Base-by-base conservation (phyloP, 2,329 filamentous ascomycete species). In the Simplicillium sp. region DNA sequence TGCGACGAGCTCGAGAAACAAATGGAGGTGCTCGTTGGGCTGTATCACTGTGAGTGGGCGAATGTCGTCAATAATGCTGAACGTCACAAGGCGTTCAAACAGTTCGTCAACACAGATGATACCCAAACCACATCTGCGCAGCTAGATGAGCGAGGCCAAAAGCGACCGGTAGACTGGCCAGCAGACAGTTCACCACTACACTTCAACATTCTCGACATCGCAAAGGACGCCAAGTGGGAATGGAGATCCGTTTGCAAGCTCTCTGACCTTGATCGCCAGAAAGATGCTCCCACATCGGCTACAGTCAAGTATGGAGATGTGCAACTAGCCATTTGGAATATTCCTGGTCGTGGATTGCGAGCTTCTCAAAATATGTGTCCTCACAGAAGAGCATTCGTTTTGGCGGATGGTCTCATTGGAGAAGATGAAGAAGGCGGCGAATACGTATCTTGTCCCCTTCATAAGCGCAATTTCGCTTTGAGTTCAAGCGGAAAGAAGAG, bases 281-380 rank as follows among this genome's bases (percentile, higher is more conserved):
- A 77, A 51, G 75, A 80, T 44, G 61, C 75, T 2, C 77, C 82
- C 2, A 86, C 84, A 43, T 84, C 79, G 9, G 80, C 85, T 4
- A 82, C 81, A 28, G 69, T 95, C 61, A 92, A 94, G 68, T 77
- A 86, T 34, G 86, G 88, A 34, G 87, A 94, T 59, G 94, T 87
- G 0, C 88, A 95, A 60, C 73, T 95, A 2, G 87, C 88, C 7
- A 68, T 95, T 40, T 95, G 89, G 77, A 84, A 87, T 52, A 75
- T 94, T 46, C 76, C 77, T 40, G 87, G 87, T 15, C 75, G 75
- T 40, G 94, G 82, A 69, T 90, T 90, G 31, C 31, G 31, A 60
- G 84, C 85, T 44, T 84, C 84, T 12, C 88, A 95, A 65, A 87
- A 95, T 57, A 95, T 95, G 88, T 95, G 88, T 58, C 88, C 88